Evolutionary conservation across 78 protist species (phyloP), one percentile per base, ranked within the genome.

Genomic region (Chrysochromulina tobinii): DNA sequence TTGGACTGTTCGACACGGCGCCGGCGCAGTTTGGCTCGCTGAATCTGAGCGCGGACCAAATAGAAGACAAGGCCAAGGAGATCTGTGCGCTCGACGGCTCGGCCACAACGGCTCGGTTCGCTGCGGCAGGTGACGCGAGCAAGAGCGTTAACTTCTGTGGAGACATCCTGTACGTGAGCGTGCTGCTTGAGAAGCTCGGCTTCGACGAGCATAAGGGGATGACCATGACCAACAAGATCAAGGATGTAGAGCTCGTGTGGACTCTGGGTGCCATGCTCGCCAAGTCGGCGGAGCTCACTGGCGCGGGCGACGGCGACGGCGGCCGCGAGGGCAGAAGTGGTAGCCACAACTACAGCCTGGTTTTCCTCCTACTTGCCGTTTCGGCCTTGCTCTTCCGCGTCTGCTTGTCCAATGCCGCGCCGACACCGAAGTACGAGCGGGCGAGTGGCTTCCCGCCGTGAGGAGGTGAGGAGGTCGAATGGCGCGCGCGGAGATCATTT

Each of bases 211-310:
- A 1, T 1, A 14, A 50, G 21, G 4, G 1, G 27, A 3, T 69
- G 20, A 38, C 18, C 15, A 69, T 69, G 79, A 69, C 79, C 17
- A 69, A 69, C 18, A 25, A 69, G 79, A 69, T 69, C 53, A 69
- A 69, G 54, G 72, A 66, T 20, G 72, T 69, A 1, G 79, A 69
- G 53, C 11, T 69, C 25, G 79, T 69, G 27, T 69, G 79, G 79
- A 69, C 79, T 7, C 79, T 69, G 54, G 79, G 79, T 53, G 79
- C 79, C 23, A 69, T 69, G 54, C 51, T 69, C 21, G 79, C 79
- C 21, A 69, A 69, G 53, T 66, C 72, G 8, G 72, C 72, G 4
- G 27, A 66, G 72, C 15, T 66, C 8, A 20, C 72, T 4, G 25
- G 27, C 23, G 72, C 72, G 38, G 38, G 38, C 38, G 38, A 38